Conservation (phyloP, 2,329 filamentous ascomycete species). For the Colletotrichum spaethianum region DNA sequence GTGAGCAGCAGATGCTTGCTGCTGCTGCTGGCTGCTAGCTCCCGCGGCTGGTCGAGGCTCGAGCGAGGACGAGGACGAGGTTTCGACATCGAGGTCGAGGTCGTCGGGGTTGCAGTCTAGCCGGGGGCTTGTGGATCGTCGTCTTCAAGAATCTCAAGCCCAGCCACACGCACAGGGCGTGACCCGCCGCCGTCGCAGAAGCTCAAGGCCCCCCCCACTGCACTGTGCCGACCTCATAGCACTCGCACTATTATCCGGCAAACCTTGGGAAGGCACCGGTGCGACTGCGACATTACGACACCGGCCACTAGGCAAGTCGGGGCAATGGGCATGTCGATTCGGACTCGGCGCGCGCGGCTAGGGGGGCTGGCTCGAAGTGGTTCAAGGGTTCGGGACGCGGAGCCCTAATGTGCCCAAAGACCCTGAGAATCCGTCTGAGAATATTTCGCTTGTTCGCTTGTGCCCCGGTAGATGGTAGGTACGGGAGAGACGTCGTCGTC, state of each 20-base stretch:
- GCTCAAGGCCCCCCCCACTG: background rate
- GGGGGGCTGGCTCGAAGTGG: conserved; percentile 5
- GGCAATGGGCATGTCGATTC: conserved; percentile 6
- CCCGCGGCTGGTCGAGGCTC: background rate
- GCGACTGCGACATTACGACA: conserved; percentile 23
- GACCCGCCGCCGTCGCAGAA: background rate
- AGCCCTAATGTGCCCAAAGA: conserved; percentile 37
- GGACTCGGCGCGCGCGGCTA: conserved; percentile 17
- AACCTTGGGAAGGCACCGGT: background rate
- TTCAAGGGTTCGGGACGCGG: conserved; percentile 30
- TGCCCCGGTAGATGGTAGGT: too few relatives aligned
- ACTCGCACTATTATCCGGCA: background rate
- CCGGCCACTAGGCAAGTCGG: conserved; percentile 28
- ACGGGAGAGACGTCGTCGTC: background rate
- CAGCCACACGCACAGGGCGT: conserved; percentile 2
- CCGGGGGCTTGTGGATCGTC: conserved; percentile 5
- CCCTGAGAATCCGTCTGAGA: conserved; percentile 13
- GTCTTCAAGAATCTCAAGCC: conserved; percentile 1
- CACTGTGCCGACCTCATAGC: conserved; percentile 1
- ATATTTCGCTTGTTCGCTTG: background rate
- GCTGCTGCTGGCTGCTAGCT: background rate
- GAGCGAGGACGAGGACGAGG: background rate
- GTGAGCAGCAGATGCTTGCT: background rate
- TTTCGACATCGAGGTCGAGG: background rate
- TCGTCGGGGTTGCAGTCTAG: background rate